A percentile compares a stretch with the other conserved stretches of the same genome.
phyloP scores from a whole-genome alignment of 129 eudicot genomes.

The Silybum marianum region DNA sequence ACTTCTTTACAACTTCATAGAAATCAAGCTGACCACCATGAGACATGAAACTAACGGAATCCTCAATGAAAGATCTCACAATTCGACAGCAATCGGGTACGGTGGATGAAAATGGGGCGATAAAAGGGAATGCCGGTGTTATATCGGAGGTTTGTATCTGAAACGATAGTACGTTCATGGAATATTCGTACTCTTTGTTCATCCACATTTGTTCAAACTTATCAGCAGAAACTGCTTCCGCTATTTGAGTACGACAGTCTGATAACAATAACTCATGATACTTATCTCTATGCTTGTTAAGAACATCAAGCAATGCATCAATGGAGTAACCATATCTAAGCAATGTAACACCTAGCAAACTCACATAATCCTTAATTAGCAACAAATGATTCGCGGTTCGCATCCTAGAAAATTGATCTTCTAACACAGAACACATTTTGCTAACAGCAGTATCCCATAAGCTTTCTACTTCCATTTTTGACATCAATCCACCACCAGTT shows the following conservation, averaged over 20 bases:
- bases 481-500: conserved; percentile 88
- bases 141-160: conserved; percentile 90
- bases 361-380: conserved; percentile 95
- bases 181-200: conserved; percentile 96
- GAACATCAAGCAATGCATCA: conserved; percentile 92
- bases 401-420: conserved; percentile 98
- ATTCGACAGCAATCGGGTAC: conserved; percentile 98
- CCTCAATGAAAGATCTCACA: conserved; percentile 91
- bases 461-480: conserved; percentile 94
- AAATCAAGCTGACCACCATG: conserved; percentile 96
- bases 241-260: conserved; percentile 83
- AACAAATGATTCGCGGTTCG: conserved; percentile 97
- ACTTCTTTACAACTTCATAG: conserved; percentile 92
- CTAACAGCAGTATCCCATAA: conserved; percentile 96
- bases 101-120: conserved; percentile 90
- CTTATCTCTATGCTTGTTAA: conserved; percentile 95
- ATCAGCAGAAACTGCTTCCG: conserved; percentile 93
- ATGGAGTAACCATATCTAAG: conserved; percentile 87
- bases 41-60: conserved; percentile 97
- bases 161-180: conserved; percentile 92
- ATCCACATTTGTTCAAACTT: conserved; percentile 97
- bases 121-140: conserved; percentile 85
- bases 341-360: conserved; percentile 90
- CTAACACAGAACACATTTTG: conserved; percentile 97
- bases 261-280: conserved; percentile 89